Base-by-base conservation (phyloP, 208 protist genomes). In the Leptomonas pyrrhocoris region DNA sequence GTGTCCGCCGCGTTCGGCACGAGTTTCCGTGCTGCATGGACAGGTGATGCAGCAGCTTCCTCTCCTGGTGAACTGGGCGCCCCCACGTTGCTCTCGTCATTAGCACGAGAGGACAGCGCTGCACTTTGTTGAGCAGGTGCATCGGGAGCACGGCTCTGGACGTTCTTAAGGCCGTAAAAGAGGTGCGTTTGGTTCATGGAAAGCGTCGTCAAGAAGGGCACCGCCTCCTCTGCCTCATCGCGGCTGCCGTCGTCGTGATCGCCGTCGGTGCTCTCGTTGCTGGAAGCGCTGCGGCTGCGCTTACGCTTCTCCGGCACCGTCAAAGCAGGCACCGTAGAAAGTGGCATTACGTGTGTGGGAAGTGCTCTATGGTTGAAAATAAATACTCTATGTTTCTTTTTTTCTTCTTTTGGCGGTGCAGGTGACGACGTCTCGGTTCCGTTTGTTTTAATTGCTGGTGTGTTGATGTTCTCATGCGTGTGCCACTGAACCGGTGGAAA, bases 171-270 rank as follows among this genome's bases (percentile, higher is more conserved):
- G 0, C 61, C 51, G 42, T 67, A 58, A 31, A 74, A 60, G 28
- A 74, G 74, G 16, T 54, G 25, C 1, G 56, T 16, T 27, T 61
- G 60, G 25, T 71, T 72, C 59, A 65, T 77, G 23, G 59, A 66
- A 2, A 77, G 58, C 36, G 85, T 79, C 27, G 77, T 79, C 57
- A 88, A 73, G 63, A 83, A 91, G 2, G 80, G 76, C 46, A 91
- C 64, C 18, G 59, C 56, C 7, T 69, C 62, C 36, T 73, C 53
- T n/a, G 42, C n/a, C 25, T 77, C 73, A 28, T 50, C 43, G 51
- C 16, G 13, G 9, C 43, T 9, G 2, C 16, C 31, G 9, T 48
- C 12, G 30, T 36, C 36, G 54, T 42, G 12, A 18, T 57, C 48
- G 3, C 27, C 34, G 0, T 2, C 15, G 23, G 2, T 15, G 18